Evolutionary conservation across 352 stramenopile genomes (phyloP), one percentile per base, ranked within the genome.

Genomic region (Phytophthora fragariae): DNA sequence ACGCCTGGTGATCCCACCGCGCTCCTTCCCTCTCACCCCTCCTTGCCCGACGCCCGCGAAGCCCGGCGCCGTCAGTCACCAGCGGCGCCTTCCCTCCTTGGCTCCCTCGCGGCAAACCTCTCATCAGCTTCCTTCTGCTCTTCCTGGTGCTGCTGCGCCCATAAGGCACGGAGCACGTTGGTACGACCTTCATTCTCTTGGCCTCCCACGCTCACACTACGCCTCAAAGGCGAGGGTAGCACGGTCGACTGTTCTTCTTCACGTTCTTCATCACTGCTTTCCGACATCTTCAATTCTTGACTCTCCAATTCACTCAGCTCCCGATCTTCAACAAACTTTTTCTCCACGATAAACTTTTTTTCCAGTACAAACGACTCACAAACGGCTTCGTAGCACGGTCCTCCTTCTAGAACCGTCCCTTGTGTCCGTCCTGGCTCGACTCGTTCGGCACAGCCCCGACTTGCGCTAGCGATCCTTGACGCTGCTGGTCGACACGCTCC

Each of bases 401-500:
- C 17, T n/a, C 15, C 11, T 44, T 14, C 12, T 11, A 9, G 10
- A 8, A 55, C 49, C 49, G 49, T 55, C 35, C 49, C 12, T 55
- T 9, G 0, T 19, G 49, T 33, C 6, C 17, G 49, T 35, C 12
- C 49, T 11, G 0, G 7, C 19, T 15, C 17, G n/a, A 11, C 19
- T 15, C 24, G 24, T 31, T 5, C 27, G 27, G 27, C 27, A 6
- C 27, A 55, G 5, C 27, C 27, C 3, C 27, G 27, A 31, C 27
- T 31, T 31, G 27, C 27, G 27, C 27, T 6, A 31, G 27, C 21
- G 12, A 31, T 31, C 19, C 49, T 55, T 55, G 8, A 7, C 8
- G 49, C 49, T 55, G 49, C 49, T 55, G 49, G 49, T 55, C 49
- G 49, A 55, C 49, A 15, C 12, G 49, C 21, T 55, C 49, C 19